phyloP scores from a whole-genome alignment of 371 early-diverging fungal genomes.

The Phascolomyces articulosus region DNA sequence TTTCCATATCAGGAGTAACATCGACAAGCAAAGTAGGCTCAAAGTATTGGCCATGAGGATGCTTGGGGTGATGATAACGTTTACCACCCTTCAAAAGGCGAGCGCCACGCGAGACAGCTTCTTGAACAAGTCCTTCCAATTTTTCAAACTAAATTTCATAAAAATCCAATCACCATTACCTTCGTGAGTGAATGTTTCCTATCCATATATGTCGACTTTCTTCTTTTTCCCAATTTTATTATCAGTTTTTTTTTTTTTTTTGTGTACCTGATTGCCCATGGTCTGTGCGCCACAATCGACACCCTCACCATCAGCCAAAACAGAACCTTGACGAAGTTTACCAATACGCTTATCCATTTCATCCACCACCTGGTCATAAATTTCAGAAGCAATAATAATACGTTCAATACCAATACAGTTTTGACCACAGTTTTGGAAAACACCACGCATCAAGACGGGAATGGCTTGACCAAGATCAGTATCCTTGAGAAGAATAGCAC shows the following conservation, averaged over 20 bases:
- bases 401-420: conserved; percentile 87
- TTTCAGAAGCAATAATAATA: conserved; percentile 66
- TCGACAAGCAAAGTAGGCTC: conserved; percentile 80
- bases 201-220: too few relatives aligned
- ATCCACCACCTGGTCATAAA: conserved; percentile 72
- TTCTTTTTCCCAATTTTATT: too few relatives aligned
- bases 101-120: conserved; percentile 82
- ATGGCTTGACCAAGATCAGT: conserved; percentile 69
- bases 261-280: conserved; percentile 60
- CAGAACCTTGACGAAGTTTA: conserved; percentile 70
- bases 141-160: conserved; percentile 48
- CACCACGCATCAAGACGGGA: conserved; percentile 78
- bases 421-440: conserved; percentile 86
- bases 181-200: too few relatives aligned
- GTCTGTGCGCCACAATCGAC: conserved; percentile 84
- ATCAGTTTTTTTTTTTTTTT: not conserved
- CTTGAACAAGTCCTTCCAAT: conserved; percentile 53
- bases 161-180: too few relatives aligned
- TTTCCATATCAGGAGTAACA: conserved; percentile 74
- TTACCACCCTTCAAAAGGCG: conserved; percentile 74
- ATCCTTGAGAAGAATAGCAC: conserved; percentile 78
- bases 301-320: conserved; percentile 66
- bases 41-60: conserved; percentile 79
- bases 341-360: conserved; percentile 60
- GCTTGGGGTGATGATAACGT: conserved; percentile 64